Evolutionary conservation across 2,329 filamentous ascomycete species (phyloP), one percentile per base, ranked within the genome.

Genomic region (Arthrobotrys iridis): DNA sequence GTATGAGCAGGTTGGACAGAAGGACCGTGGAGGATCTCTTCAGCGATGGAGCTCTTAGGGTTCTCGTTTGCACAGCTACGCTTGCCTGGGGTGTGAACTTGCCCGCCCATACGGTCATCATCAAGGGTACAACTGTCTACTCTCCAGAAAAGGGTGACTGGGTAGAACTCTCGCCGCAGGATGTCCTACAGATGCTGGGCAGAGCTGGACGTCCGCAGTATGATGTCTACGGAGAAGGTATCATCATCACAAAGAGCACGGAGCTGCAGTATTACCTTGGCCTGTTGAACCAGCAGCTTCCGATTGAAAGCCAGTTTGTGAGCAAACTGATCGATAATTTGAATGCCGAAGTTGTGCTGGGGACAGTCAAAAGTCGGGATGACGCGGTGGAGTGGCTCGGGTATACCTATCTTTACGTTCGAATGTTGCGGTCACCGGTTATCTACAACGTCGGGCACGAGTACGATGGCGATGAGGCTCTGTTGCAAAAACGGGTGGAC

Each of bases 311-410:
- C 84, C 96, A 99, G 81, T 89, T 99, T 80, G 90, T 96, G 64
- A 94, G 93, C 83, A 93, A 92, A 80, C 84, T 99, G 57, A 93
- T 95, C 1, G 95, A 99, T 83, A 98, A 97, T 77, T 85, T 99
- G 77, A 99, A 99, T 79, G 95, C 95, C 1, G 95, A 99, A 81
- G 87, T 99, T 80, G 96, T 99, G 7, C 87, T 99, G 18, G 95
- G 95, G 59, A 99, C 97, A 80, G 88, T 99, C 24, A 89, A 94
- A 66, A 93, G 86, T 75, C 89, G 96, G 72, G 94, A 99, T 78
- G 95, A 99, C 81, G 95, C 91, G 79, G 95, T 99, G n/a, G 93
- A 99, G 81, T 99, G 95, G 95, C 88, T 99, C 33, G 94, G 95
- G 10, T 99, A 99, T 82, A 97, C 94, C 0, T 99, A 99, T 82